Percentiles rank a stretch among this genome's conserved stretches.
Evolutionary conservation across 2,329 filamentous ascomycete genomes (phyloP).

Genomic region (Teratosphaeria zuluensis): DNA sequence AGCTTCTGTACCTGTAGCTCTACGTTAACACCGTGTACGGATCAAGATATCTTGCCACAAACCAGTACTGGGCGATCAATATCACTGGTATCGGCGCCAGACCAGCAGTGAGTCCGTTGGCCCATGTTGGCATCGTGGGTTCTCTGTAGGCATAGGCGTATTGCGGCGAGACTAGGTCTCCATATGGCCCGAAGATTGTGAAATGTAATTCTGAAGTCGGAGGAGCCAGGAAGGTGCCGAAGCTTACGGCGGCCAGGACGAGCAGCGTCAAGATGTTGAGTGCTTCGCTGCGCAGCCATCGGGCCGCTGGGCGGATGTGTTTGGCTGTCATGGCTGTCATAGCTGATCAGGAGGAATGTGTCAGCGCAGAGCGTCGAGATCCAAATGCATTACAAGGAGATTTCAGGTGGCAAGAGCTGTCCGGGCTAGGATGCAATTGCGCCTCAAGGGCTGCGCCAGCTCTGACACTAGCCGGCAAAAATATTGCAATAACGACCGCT

Average conservation of each 20-base stretch:
- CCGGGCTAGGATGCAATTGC: background rate
- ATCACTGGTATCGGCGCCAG: slow-evolving; percentile 58
- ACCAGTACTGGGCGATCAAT: slow-evolving; percentile 50
- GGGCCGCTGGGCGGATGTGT: background rate
- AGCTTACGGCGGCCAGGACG: background rate
- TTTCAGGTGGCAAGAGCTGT: background rate
- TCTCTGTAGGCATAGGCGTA: slow-evolving; percentile 63
- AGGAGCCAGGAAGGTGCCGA: slow-evolving; percentile 18
- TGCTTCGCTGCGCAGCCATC: background rate
- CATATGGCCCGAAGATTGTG: slow-evolving; percentile 55
- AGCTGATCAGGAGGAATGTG: background rate
- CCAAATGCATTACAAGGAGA: background rate
- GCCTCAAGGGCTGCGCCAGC: background rate
- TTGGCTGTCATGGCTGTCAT: background rate
- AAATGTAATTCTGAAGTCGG: slow-evolving; percentile 62
- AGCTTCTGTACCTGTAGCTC: background rate
- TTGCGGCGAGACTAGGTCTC: slow-evolving; percentile 59
- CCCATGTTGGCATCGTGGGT: slow-evolving; percentile 63
- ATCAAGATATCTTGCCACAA: background rate
- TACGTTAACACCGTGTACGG: slow-evolving; percentile 41
- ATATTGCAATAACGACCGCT: background rate
- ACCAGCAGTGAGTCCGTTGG: slow-evolving; percentile 55
- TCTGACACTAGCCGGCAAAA: background rate
- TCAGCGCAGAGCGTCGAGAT: background rate
- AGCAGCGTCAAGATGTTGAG: background rate